Evolutionary conservation across 1,139 yeast genomes (phyloP), one percentile per base, ranked within the genome.

Genomic region (Saccharomyces pastorianus): DNA sequence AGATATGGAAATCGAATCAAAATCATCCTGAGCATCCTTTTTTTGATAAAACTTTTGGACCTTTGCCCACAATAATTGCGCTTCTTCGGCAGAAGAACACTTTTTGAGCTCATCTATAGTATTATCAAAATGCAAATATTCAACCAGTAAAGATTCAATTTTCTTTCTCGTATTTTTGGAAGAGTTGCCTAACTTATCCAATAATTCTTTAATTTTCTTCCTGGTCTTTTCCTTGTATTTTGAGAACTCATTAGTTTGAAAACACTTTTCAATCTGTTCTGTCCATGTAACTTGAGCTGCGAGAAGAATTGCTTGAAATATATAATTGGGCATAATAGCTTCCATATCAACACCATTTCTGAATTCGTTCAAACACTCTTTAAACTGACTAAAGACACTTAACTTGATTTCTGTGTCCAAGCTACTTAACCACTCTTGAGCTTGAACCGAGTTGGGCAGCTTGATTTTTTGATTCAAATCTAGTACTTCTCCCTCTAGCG

Each of bases 401-500:
- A 64, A 47, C 53, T 75, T 79, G 8, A 84, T 72, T 58, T 78
- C 81, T 0, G 62, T 53, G 52, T 90, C 96, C 8, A 91, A 70
- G 17, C 71, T 75, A 7, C 66, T 61, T 54, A 91, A 70, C 95
- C 96, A 86, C 46, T 83, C 86, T 17, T 17, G 44, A 20, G 44
- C 44, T 38, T 38, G 44, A 11, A 17, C 13, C 2, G 44, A 20
- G 2, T 8, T 38, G 4, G 4, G 0, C n/a, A 82, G 63, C 0
- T 80, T 73, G 0, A 88, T 74, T 0, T 82, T 78, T 2, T 69
- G 64, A 0, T 48, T 51, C 13, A 91, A 71, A 0, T 14, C 6
- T 1, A 91, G 70, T 0, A 49, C 55, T 62, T 91, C 98, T 0
- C 83, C 86, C 60, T 88, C 86, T 7, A 75, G 73, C 27, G 96